Base-by-base conservation (phyloP, 495 filamentous ascomycete species). In the Lasiosphaeria ovina region DNA sequence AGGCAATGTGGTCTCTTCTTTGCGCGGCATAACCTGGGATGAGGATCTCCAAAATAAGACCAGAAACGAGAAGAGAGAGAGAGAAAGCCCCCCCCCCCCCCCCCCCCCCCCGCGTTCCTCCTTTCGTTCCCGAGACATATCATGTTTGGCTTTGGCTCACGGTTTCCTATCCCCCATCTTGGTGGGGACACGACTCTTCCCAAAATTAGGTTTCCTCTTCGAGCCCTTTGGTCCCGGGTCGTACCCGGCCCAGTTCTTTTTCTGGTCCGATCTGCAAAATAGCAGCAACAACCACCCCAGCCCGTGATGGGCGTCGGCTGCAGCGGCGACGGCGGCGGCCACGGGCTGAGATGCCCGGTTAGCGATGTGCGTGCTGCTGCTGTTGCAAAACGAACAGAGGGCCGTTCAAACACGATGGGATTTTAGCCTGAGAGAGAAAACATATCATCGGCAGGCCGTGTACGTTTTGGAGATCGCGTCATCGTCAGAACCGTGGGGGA, bases 201-300 rank as follows among this genome's bases (percentile, higher is more conserved):
- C 50, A 35, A n/a, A n/a, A 47, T 7, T 55, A 67, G 65, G 65
- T 52, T 54, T 64, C 42, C 35, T 57, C 32, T 67, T 62, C 47
- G 61, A 63, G 17, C 54, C 61, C 0, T 44, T 57, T 7, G 61
- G 61, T 8, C 57, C 53, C 3, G 51, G 58, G 1, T 61, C 64
- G 36, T 55, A 59, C 44, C 61, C 64, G 35, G 55, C 61, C 6
- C 57, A 63, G 55, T 54, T 58, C 32, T 61, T 66, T 51, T 63
- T 44, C 58, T 63, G 61, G 61, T 34, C 55, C 40, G 50, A 55
- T 51, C 36, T 55, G 16, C 58, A 51, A 12, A 54, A 57, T 6
- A 40, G 17, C 51, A 49, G 1, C 54, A 54, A 57, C 12, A 49
- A 38, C 45, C 49, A 9, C 36, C 17, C 49, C 6, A 32, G 7